Evolutionary conservation across 2,329 filamentous ascomycete genomes (phyloP), one percentile per base, ranked within the genome.

Genomic region (Colletotrichum sublineola): DNA sequence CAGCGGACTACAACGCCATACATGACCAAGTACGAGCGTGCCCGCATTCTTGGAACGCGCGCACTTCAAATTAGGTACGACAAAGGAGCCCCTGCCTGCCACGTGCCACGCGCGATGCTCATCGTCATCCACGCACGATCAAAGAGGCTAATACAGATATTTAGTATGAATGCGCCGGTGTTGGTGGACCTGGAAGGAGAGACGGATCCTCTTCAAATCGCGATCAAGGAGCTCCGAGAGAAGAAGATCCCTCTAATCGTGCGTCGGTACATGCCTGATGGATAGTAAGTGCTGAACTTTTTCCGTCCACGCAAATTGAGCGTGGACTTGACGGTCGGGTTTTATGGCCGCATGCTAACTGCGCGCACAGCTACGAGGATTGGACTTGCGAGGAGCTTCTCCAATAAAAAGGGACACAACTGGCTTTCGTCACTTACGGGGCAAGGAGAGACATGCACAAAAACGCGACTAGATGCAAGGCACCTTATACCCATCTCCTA

Each of bases 1-100:
- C 90, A 97, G 84, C 91, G 96, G 78, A 93, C 90, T 33, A 99
- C 96, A 11, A 99, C 96, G 38, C 96, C 96, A 2, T 99, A 98
- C 85, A 97, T 99, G 96, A 99, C 96, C 76, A 99, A 99, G 86
- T 99, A 99, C 84, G 96, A 99, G 87, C 90, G 92, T 77, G 96
- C 96, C 75, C 91, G 96, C 80, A 96, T 99, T 72, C 85, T 99
- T 75, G 96, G 96, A 60, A 98, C 96, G 52, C 89, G 96, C 76
- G 96, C 96, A 52, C 84, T 98, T 80, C 96, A 99, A 84, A 98
- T 99, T 80, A 98, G 94, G 94, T 97, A 83, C 67, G 90, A n/a
- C 36, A 15, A 18, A 29, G 12, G 48, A 67, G 15, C 15, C 52
- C 52, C 24, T 36, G 6, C 7, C 36, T 24, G 12, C 20, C 50